phyloP scores from a whole-genome alignment of 495 filamentous ascomycete genomes.

The Aspergillus homomorphus region DNA sequence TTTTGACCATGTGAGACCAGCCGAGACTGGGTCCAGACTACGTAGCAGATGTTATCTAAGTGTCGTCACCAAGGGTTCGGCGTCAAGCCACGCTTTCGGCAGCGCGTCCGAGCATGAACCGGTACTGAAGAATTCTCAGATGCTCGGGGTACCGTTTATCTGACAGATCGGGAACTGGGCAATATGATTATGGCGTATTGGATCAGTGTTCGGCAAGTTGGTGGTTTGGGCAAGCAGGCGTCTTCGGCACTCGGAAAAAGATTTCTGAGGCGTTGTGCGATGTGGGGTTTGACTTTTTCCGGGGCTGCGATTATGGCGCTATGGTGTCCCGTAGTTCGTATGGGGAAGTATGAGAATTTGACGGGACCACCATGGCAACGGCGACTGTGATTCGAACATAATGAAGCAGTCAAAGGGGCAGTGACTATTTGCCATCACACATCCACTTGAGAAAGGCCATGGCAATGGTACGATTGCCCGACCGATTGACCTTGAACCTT shows the following conservation, averaged over 20 bases:
- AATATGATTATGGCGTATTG: not conserved
- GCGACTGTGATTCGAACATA: too few species aligned
- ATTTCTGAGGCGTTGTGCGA: slow-evolving; percentile 1
- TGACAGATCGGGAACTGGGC: not conserved
- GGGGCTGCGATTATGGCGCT: not conserved
- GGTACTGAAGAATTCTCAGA: not conserved
- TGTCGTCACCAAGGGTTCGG: not conserved
- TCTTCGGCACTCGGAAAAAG: not conserved
- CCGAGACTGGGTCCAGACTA: too few species aligned
- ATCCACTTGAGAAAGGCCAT: too few species aligned
- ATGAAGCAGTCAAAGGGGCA: too few species aligned
- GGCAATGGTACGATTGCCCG: not conserved
- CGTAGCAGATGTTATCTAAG: not conserved
- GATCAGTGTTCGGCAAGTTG: not conserved
- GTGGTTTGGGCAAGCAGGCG: too few species aligned
- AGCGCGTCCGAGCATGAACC: not conserved
- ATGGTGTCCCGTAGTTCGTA: not conserved
- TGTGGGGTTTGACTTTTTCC: not conserved
- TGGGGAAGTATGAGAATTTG: not conserved
- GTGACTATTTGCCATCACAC: too few species aligned
- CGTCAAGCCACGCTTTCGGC: not conserved
- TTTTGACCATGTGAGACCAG: not conserved
- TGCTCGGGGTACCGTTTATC: not conserved
- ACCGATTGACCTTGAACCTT: not conserved
- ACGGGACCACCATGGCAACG: too few species aligned